A percentile compares a stretch with the other conserved stretches of the same genome.
These are phyloP conservation scores for Triticum monococcum DNA, from an alignment of 176 grass and related monocot genomes.

Conservation along the genomic window DNA sequence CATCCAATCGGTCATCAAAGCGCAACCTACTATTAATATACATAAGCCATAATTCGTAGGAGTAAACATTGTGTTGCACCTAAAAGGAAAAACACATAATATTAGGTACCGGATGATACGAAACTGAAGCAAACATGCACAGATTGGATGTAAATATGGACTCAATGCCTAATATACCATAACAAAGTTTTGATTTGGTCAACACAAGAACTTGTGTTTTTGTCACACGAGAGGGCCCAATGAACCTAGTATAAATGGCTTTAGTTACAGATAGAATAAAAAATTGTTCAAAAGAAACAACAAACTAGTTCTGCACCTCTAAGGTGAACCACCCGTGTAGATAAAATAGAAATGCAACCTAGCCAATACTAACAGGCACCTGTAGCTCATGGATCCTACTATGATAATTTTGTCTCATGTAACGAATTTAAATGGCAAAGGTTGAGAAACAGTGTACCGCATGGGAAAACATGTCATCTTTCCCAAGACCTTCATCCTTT, in stretches of 20 bases:
- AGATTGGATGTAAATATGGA: slow-evolving; percentile 6
- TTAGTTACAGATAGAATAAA: neutral
- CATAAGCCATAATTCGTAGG: slow-evolving; percentile 97
- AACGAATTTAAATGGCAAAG: slow-evolving; percentile 25
- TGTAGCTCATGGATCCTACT: neutral
- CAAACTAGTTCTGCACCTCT: neutral
- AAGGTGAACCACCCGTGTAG: neutral
- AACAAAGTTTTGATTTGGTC: neutral
- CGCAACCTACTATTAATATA: slow-evolving; percentile 96
- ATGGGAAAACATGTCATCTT: slow-evolving; percentile 94
- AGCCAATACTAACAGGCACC: too few species aligned
- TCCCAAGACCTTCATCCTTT: slow-evolving; percentile 83
- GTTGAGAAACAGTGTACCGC: slow-evolving; percentile 72
- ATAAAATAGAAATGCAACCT: too few species aligned
- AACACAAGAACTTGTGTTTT: neutral
- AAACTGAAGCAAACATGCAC: slow-evolving; percentile 26
- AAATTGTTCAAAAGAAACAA: neutral
- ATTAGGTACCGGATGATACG: slow-evolving; percentile 2
- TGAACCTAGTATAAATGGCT: neutral
- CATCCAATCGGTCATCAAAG: slow-evolving; percentile 78
- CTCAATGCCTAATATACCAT: neutral
- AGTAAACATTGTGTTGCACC: slow-evolving; percentile 85
- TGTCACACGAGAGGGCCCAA: neutral
- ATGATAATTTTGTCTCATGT: slow-evolving; percentile 17
- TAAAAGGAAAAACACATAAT: slow-evolving; percentile 57